These are phyloP conservation scores for Solanum sparsipilum DNA, from an alignment of 257 asterid species.

Conservation along the genomic window DNA sequence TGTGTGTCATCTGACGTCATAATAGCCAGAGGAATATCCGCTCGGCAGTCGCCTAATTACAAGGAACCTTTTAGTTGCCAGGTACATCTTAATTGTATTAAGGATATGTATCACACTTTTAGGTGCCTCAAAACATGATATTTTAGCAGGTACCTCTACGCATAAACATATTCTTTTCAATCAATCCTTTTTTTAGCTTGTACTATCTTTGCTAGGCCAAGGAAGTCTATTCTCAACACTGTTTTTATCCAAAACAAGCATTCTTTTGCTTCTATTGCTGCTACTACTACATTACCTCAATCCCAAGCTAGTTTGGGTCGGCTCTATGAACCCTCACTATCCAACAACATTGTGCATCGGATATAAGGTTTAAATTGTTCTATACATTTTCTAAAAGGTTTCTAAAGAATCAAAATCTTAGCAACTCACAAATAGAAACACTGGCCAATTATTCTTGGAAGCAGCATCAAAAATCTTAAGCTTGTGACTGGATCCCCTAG, in stretches of 20 bases:
- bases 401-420: not conserved
- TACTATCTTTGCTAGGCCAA: not conserved
- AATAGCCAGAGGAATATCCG: constrained; percentile 78
- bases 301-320: not conserved
- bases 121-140: not conserved
- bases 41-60: constrained; percentile 48
- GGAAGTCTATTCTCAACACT: not conserved
- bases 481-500: not conserved
- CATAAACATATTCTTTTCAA: not conserved
- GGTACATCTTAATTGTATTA: not conserved
- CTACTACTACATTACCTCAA: not conserved
- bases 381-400: not conserved
- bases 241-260: not conserved
- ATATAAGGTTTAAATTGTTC: not conserved
- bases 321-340: not conserved
- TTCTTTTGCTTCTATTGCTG: not conserved
- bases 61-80: not conserved
- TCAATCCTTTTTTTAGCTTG: not conserved
- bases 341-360: not conserved
- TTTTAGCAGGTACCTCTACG: not conserved
- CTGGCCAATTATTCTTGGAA: not conserved
- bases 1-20: constrained; percentile 99
- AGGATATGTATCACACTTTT: not conserved
- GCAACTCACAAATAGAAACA: not conserved
- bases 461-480: not conserved